Evolutionary conservation across 1,139 yeast genomes (phyloP), one percentile per base, ranked within the genome.

Genomic region (Casaregolazyma lundiana): DNA sequence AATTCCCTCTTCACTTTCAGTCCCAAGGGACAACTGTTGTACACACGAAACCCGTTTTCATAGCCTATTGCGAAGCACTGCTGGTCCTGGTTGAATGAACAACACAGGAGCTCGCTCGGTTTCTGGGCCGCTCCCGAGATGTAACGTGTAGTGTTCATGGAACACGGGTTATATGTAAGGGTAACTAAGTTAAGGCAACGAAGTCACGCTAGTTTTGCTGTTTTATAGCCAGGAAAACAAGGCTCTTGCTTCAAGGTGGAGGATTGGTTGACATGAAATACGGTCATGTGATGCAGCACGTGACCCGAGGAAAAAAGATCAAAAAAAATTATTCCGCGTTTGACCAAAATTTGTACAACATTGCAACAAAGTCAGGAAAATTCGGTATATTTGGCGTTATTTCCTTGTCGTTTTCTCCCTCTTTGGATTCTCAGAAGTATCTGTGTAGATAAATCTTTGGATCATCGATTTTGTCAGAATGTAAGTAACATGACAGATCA

Each of bases 41-140:
- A 90, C n/a, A 90, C 95, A 46, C 82, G 70, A 63, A 90, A 88
- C 21, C 97, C 97, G 44, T 73, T 67, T 53, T 86, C 90, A 55
- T 83, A 84, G 44, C 94, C 87, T 26, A 87, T 72, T 19, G 96
- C 87, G 67, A 90, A 89, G 62, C 97, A 89, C 41, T 89, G 86
- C 59, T 82, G 87, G 66, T 89, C 96, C 66, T 88, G 96, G 66
- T 90, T 90, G 70, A 89, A 89, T 26, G 80, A 69, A 13, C 83
- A 79, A 52, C 80, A 75, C 20, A 83, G 69, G 35, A 84, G 71
- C 46, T 67, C 66, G 5, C 20, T 76, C 71, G 49, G 66, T 71
- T 44, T 55, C 55, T 17, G 62, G 50, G 20, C 46, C 41, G 36
- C 49, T 11, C 50, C 36, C 13, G 60, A 39, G 20, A 58, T 45